phyloP scores from a whole-genome alignment of 306 rosid species.

The Quercus engelmannii region DNA sequence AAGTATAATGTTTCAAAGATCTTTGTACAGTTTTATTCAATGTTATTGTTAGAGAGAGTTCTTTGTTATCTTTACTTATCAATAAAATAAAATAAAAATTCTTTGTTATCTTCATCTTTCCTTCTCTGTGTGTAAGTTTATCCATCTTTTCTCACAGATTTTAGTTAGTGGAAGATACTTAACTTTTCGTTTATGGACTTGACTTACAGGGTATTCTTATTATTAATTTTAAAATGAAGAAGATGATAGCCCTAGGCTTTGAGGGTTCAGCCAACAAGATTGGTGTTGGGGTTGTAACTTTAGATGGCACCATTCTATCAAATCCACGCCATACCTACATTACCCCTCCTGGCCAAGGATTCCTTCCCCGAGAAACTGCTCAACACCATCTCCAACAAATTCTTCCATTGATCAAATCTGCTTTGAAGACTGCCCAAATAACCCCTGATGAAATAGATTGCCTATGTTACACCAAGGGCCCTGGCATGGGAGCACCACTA shows the following conservation, averaged over 20 bases:
- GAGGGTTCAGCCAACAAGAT: constrained; percentile 97
- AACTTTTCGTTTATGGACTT: too few relatives aligned
- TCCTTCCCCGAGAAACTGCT: constrained; percentile 90
- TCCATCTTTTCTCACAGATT: too few relatives aligned
- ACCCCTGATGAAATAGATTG: constrained; percentile 71
- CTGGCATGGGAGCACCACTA: constrained; percentile 98
- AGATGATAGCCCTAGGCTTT: constrained; percentile 74
- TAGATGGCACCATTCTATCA: constrained; percentile 78
- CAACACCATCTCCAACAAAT: constrained; percentile 80
- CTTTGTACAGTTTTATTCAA: too few relatives aligned
- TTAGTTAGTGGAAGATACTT: too few relatives aligned
- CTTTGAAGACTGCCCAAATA: constrained; percentile 56
- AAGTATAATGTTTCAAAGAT: too few relatives aligned
- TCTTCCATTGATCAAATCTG: constrained; percentile 66
- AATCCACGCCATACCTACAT: constrained; percentile 90
- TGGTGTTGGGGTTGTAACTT: constrained; percentile 73
- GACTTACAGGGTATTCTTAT: too few relatives aligned
- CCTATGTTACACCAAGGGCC: constrained; percentile 87
- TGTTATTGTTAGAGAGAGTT: too few relatives aligned
- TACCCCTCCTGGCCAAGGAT: constrained; percentile 92
- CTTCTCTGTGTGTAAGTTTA: too few relatives aligned
- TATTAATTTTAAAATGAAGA: constrained; percentile 39
- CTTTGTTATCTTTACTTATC: too few relatives aligned
- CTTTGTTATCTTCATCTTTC: too few relatives aligned
- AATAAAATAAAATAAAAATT: too few relatives aligned